Conservation (phyloP, 2,329 filamentous ascomycete species). For the Cladosporium austrohemisphaericum region DNA sequence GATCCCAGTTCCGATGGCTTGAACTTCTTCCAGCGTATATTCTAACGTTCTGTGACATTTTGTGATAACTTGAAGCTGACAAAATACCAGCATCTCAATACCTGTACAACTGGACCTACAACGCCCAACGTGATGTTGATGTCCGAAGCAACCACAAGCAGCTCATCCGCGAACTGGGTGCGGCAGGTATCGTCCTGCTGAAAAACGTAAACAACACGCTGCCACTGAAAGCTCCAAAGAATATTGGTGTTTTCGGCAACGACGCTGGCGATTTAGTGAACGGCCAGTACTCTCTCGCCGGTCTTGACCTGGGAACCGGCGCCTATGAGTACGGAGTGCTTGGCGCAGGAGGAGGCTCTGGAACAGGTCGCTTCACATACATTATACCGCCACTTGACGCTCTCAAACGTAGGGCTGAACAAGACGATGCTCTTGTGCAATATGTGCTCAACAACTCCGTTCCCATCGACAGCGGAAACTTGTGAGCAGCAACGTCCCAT, state of each 20-base stretch:
- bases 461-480: slow-evolving; percentile 31
- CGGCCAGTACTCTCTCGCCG: slow-evolving; percentile 40
- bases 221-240: slow-evolving; percentile 47
- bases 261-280: slow-evolving; percentile 44
- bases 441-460: slow-evolving; percentile 40
- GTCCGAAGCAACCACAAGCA: slow-evolving; percentile 35
- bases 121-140: slow-evolving; percentile 31
- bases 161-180: slow-evolving; percentile 39
- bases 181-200: slow-evolving; percentile 41
- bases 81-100: slow-evolving; percentile 14
- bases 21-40: slow-evolving; percentile 16
- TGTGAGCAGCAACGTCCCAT: slow-evolving; percentile 19
- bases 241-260: slow-evolving; percentile 39
- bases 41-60: not conserved
- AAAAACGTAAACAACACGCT: slow-evolving; percentile 51
- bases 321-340: slow-evolving; percentile 43
- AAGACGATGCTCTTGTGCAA: slow-evolving; percentile 42
- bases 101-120: slow-evolving; percentile 33
- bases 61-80: too few species aligned
- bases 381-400: slow-evolving; percentile 41
- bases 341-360: slow-evolving; percentile 40
- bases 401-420: slow-evolving; percentile 32
- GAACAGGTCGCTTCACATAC: slow-evolving; percentile 38
- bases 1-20: slow-evolving; percentile 31
- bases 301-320: slow-evolving; percentile 20